A percentile compares a stretch with the other conserved stretches of the same genome.
Conservation (phyloP, 2,329 filamentous ascomycete species). For the Colletotrichum zoysiae region DNA sequence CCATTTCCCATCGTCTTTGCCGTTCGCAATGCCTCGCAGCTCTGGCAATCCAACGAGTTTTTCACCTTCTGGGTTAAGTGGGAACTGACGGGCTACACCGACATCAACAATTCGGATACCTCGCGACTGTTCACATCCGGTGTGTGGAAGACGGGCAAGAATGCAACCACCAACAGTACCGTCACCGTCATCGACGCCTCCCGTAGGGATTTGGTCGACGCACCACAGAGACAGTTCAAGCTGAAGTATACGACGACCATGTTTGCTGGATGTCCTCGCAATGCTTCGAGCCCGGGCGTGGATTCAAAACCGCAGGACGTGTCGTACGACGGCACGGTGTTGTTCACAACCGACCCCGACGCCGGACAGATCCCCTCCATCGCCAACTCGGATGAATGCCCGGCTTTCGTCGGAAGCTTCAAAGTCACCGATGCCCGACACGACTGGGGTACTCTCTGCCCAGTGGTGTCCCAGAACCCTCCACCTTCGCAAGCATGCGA, state of each 20-base stretch:
- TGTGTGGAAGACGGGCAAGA: slow-evolving; percentile 3
- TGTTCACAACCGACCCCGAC: slow-evolving; percentile 6
- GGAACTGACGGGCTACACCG: slow-evolving; percentile 10
- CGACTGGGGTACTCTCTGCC: background rate
- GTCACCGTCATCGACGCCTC: slow-evolving; percentile 9
- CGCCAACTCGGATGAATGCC: background rate
- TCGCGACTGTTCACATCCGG: slow-evolving; percentile 2
- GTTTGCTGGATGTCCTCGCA: background rate
- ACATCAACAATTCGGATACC: background rate
- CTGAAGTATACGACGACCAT: slow-evolving; percentile 13
- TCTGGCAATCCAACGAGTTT: background rate
- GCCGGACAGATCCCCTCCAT: slow-evolving; percentile 6
- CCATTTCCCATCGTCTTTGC: slow-evolving; percentile 23
- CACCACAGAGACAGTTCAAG: background rate
- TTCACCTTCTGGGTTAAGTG: slow-evolving; percentile 19
- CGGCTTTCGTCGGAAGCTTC: slow-evolving; percentile 1
- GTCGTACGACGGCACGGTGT: background rate
- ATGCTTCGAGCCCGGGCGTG: background rate
- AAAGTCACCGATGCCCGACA: background rate
- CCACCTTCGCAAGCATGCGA: slow-evolving; percentile 3
- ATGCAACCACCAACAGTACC: background rate
- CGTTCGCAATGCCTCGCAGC: slow-evolving; percentile 15
- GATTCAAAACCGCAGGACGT: background rate
- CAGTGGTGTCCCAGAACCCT: background rate
- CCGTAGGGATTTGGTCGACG: slow-evolving; percentile 8